Conservation (phyloP, 2,329 filamentous ascomycete species). For the Calonectria hongkongensis region DNA sequence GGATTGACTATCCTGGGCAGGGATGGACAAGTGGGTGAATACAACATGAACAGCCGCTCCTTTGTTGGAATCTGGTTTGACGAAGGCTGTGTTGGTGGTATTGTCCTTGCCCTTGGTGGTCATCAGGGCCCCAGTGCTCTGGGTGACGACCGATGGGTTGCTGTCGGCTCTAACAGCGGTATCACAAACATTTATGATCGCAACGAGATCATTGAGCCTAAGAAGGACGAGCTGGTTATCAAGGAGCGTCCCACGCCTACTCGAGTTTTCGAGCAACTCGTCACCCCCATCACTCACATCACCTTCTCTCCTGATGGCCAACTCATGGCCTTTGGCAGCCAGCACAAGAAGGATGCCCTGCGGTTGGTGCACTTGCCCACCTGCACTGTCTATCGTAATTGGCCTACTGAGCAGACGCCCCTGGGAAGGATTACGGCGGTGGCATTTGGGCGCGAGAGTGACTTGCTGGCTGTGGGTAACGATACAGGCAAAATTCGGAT, state of each 20-base stretch:
- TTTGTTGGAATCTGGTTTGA: conserved; percentile 91
- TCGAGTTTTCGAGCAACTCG: conserved; percentile 87
- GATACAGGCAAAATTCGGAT: conserved; percentile 90
- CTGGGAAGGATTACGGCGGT: conserved; percentile 87
- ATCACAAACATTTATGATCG: conserved; percentile 97
- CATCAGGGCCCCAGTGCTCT: conserved; percentile 75
- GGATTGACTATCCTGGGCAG: conserved; percentile 89
- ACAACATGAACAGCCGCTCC: conserved; percentile 80
- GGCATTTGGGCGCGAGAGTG: conserved; percentile 79
- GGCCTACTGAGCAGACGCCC: conserved; percentile 94
- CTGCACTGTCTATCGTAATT: conserved; percentile 96
- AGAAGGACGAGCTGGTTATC: conserved; percentile 68
- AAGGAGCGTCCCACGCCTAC: conserved; percentile 82
- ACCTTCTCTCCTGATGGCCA: conserved; percentile 93
- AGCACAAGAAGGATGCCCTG: conserved; percentile 91
- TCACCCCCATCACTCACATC: conserved; percentile 87
- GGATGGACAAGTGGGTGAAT: conserved; percentile 94
- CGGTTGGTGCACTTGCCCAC: conserved; percentile 91
- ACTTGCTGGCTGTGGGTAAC: conserved; percentile 89
- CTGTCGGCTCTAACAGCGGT: conserved; percentile 88
- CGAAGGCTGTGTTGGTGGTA: conserved; percentile 90
- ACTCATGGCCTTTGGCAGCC: conserved; percentile 88
- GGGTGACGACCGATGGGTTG: conserved; percentile 92
- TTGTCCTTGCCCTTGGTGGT: conserved; percentile 87
- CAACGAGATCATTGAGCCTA: conserved; percentile 72